A percentile compares a stretch with the other conserved stretches of the same genome.
Conservation (phyloP, 2,329 filamentous ascomycete genomes). For the Neoscytalidium dimidiatum region DNA sequence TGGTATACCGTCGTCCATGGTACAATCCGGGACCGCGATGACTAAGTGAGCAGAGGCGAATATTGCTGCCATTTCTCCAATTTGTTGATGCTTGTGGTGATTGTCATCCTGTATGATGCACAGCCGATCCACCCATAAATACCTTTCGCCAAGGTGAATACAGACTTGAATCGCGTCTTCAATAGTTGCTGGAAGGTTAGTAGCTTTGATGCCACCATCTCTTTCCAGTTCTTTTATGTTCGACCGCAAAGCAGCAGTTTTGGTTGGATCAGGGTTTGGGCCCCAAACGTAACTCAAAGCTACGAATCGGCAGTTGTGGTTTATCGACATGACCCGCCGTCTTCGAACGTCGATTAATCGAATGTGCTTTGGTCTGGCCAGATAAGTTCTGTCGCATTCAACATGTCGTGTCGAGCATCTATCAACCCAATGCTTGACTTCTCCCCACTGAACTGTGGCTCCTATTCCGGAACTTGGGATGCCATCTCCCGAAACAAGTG, state of each 20-base stretch:
- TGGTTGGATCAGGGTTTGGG: neutral
- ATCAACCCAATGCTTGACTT: too few relatives aligned
- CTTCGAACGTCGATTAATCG: conserved; percentile 6
- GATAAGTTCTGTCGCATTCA: too few relatives aligned
- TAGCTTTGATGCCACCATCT: neutral
- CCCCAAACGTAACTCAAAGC: conserved; percentile 20
- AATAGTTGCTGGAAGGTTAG: neutral
- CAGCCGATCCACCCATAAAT: conserved; percentile 16
- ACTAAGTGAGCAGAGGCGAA: neutral
- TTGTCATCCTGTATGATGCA: conserved; percentile 18
- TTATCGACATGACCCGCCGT: neutral
- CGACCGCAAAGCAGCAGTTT: neutral
- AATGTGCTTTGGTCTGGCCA: too few relatives aligned
- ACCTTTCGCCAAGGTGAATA: neutral
- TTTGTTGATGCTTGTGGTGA: neutral
- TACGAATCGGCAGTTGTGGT: neutral
- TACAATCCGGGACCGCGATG: neutral
- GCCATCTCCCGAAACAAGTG: too few relatives aligned
- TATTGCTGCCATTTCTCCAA: neutral
- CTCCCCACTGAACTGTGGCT: too few relatives aligned
- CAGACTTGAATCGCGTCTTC: conserved; percentile 11
- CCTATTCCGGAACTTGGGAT: too few relatives aligned
- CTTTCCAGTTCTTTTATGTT: neutral
- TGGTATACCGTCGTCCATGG: neutral
- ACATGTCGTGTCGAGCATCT: too few relatives aligned